Conservation (phyloP, 1,139 yeast genomes). For the Petasospora rhodanensis region DNA sequence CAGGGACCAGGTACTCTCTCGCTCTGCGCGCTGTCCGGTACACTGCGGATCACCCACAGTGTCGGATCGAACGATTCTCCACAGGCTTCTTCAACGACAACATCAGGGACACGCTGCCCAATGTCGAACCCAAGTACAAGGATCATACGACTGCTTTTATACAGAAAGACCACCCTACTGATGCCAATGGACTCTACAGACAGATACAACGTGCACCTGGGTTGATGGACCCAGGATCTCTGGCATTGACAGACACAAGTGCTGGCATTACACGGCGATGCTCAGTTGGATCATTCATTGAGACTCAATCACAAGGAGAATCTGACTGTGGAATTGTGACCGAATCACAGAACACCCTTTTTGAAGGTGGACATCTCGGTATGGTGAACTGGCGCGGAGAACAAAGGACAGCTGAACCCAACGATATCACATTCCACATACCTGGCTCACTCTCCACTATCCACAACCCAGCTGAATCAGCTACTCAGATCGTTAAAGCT, state of each 20-base stretch:
- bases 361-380: conserved; percentile 4
- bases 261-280: conserved; percentile 5
- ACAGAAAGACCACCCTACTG: too few species aligned
- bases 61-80: too few species aligned
- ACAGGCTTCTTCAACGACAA: conserved; percentile 8
- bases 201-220: too few species aligned
- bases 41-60: too few species aligned
- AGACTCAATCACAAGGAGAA: conserved; percentile 3
- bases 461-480: neutral
- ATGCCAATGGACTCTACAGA: too few species aligned
- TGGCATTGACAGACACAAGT: too few species aligned
- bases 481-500: neutral
- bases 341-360: conserved; percentile 7
- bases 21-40: too few species aligned
- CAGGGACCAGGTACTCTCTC: too few species aligned
- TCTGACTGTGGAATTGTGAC: conserved; percentile 7
- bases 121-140: too few species aligned
- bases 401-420: conserved; percentile 3
- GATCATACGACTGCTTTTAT: too few species aligned
- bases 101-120: too few species aligned
- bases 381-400: conserved; percentile 7
- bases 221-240: too few species aligned
- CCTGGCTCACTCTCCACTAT: neutral
- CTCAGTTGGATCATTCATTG: conserved; percentile 12
- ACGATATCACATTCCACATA: conserved; percentile 12